phyloP scores from a whole-genome alignment of 352 stramenopile species.

The Pythium plurisporium region DNA sequence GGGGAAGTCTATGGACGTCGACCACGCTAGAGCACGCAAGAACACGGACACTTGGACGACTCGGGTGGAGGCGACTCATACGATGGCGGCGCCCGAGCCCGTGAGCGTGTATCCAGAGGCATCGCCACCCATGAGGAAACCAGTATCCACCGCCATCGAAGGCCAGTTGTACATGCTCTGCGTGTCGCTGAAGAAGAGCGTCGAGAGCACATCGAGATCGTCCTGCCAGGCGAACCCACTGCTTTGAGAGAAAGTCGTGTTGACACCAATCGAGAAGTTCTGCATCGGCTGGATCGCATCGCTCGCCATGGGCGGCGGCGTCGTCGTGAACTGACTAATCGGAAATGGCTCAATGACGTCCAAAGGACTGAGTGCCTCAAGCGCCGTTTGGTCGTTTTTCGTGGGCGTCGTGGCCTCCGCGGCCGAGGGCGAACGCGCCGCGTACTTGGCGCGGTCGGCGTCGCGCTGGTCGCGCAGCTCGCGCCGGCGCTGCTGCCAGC shows the following conservation, averaged over 20 bases:
- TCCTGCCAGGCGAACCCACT: not conserved
- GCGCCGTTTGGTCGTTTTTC: not conserved
- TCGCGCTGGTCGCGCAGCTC: too few species aligned
- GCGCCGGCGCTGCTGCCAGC: constrained; percentile 6
- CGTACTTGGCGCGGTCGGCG: too few species aligned
- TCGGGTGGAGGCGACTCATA: too few species aligned
- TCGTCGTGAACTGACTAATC: not conserved
- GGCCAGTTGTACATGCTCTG: not conserved
- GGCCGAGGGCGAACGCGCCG: too few species aligned
- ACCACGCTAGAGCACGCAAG: too few species aligned
- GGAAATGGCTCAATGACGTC: constrained; percentile 6
- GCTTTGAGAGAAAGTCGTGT: not conserved
- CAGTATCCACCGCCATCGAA: not conserved
- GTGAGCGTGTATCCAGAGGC: constrained; percentile 8
- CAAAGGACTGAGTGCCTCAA: not conserved
- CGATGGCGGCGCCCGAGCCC: not conserved
- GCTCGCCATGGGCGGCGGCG: not conserved
- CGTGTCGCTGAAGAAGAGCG: constrained; percentile 1
- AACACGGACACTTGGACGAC: too few species aligned
- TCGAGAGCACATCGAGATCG: constrained; percentile 7
- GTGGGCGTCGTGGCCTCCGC: too few species aligned
- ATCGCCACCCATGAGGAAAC: too few species aligned
- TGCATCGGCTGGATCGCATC: not conserved
- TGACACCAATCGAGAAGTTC: too few species aligned
- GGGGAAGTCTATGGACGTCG: not conserved